A percentile compares a stretch with the other conserved stretches of the same genome.
phyloP scores from a whole-genome alignment of 768 basidiomycete genomes.

The Pleurotus sapidus region DNA sequence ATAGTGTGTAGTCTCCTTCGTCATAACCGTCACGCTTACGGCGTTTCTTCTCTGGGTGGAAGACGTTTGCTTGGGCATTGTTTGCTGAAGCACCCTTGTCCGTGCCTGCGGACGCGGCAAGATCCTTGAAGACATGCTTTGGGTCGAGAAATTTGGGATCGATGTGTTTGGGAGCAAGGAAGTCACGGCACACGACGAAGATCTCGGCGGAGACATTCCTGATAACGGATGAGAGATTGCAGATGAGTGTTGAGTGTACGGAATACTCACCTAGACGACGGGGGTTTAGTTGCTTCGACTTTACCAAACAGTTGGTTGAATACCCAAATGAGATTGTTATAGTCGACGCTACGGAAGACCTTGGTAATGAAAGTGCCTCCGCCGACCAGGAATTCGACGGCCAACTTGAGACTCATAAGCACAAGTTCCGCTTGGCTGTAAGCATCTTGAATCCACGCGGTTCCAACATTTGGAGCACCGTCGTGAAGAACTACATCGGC shows the following conservation, averaged over 20 bases:
- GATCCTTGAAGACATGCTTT: slow-evolving; percentile 95
- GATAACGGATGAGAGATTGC: slow-evolving; percentile 6
- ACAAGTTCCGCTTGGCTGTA: slow-evolving; percentile 97
- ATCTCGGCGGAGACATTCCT: slow-evolving; percentile 99
- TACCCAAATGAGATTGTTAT: slow-evolving; percentile 98
- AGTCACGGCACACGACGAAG: slow-evolving; percentile 97
- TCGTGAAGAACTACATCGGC: slow-evolving; percentile 98
- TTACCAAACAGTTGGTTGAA: slow-evolving; percentile 94
- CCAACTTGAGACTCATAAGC: slow-evolving; percentile 90
- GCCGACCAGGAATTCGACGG: slow-evolving; percentile 90
- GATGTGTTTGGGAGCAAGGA: slow-evolving; percentile 90
- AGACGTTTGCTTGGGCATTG: slow-evolving; percentile 85
- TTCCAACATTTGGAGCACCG: slow-evolving; percentile 99
- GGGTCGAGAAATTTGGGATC: slow-evolving; percentile 98
- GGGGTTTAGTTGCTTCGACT: slow-evolving; percentile 98
- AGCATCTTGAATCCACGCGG: slow-evolving; percentile 98
- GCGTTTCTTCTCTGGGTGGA: slow-evolving; percentile 96
- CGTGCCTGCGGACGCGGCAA: slow-evolving; percentile 45
- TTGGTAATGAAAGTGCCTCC: slow-evolving; percentile 97
- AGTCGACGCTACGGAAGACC: slow-evolving; percentile 97
- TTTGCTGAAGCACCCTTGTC: slow-evolving; percentile 57
- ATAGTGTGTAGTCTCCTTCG: slow-evolving; percentile 91
- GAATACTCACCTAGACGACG: slow-evolving; percentile 77
- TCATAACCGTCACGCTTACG: slow-evolving; percentile 92
- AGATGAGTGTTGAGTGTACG: not conserved